Conservation (phyloP, 768 basidiomycete genomes). For the Exidia glandulosa region DNA sequence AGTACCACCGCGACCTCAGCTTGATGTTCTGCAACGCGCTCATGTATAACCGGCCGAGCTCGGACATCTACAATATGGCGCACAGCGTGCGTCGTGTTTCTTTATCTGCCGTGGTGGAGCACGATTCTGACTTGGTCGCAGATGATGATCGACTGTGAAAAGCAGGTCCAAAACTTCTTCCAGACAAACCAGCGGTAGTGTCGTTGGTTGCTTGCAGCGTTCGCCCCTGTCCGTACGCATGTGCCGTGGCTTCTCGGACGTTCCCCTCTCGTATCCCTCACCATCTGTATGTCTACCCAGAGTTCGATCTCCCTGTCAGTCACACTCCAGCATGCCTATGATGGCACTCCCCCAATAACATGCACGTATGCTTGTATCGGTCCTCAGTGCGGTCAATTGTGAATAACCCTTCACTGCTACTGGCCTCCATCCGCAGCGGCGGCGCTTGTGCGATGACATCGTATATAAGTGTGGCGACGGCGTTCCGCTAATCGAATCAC, state of each 20-base stretch:
- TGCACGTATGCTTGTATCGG: background rate
- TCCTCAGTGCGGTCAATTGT: too few relatives aligned
- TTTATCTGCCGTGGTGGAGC: background rate
- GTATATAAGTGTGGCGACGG: too few relatives aligned
- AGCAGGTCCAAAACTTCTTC: constrained; percentile 53
- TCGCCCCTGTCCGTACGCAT: too few relatives aligned
- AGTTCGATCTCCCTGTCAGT: background rate
- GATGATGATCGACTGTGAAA: constrained; percentile 73
- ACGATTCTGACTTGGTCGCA: constrained; percentile 13
- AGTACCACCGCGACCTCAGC: constrained; percentile 83
- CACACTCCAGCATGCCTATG: background rate
- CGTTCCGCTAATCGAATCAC: too few relatives aligned
- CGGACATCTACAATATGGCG: constrained; percentile 83
- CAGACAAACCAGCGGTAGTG: constrained; percentile 56
- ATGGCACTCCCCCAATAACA: background rate
- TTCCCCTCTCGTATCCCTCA: too few relatives aligned
- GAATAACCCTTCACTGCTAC: too few relatives aligned
- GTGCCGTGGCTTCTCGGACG: too few relatives aligned
- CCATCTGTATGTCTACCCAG: too few relatives aligned
- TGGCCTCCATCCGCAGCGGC: too few relatives aligned
- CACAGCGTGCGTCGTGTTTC: constrained; percentile 55
- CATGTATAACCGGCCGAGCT: constrained; percentile 88
- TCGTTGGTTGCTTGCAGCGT: too few relatives aligned
- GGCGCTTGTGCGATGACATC: too few relatives aligned
- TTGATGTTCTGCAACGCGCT: constrained; percentile 96